phyloP scores from a whole-genome alignment of 345 rosid genomes.

The Schrenkiella parvula region DNA sequence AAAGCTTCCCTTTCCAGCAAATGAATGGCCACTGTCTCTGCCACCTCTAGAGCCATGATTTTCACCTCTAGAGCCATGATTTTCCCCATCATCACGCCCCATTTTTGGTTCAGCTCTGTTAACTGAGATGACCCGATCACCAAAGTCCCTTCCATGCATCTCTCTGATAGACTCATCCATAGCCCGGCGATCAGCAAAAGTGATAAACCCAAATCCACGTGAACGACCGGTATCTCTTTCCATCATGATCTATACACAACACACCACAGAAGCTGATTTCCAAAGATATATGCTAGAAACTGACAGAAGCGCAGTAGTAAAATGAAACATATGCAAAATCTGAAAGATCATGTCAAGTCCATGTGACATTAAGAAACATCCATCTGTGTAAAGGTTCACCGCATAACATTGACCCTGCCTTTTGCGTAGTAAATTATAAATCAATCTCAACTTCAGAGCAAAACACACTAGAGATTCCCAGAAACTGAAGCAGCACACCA shows the following conservation, averaged over 20 bases:
- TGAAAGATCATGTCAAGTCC: conserved; percentile 22
- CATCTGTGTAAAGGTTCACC: conserved; percentile 19
- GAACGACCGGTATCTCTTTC: conserved; percentile 96
- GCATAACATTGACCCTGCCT: conserved; percentile 19
- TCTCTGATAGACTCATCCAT: conserved; percentile 97
- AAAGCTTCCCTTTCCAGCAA: conserved; percentile 30
- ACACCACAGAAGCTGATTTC: conserved; percentile 38
- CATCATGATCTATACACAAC: conserved; percentile 75
- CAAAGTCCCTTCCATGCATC: conserved; percentile 93
- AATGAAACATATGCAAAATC: conserved; percentile 22
- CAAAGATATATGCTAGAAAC: conserved; percentile 26
- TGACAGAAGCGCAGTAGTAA: conserved; percentile 19
- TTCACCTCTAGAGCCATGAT: conserved; percentile 59
- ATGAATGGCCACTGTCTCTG: conserved; percentile 58
- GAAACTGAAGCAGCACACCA: conserved; percentile 27
- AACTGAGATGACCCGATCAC: conserved; percentile 87
- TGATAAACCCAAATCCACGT: conserved; percentile 96
- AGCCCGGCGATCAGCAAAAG: conserved; percentile 84
- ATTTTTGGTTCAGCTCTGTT: conserved; percentile 93
- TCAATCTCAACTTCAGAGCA: conserved; percentile 18
- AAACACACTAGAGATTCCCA: conserved; percentile 20
- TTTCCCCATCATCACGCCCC: conserved; percentile 70
- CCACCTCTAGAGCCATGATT: conserved; percentile 75
- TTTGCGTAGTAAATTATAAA: conserved; percentile 14
- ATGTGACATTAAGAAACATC: conserved; percentile 19